phyloP scores from a whole-genome alignment of 768 basidiomycete species.

The Hydnum rufescens region DNA sequence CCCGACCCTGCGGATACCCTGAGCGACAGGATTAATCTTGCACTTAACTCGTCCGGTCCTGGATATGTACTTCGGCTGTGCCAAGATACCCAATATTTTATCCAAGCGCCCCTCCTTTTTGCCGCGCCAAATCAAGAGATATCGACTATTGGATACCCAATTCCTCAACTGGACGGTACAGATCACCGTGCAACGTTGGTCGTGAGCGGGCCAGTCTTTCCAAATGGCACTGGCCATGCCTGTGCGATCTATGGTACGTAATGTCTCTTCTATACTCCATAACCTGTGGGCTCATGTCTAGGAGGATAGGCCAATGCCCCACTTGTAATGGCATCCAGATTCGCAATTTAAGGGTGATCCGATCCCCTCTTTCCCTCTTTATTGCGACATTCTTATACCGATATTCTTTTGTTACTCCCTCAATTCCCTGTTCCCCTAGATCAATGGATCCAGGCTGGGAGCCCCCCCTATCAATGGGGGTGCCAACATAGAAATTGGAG shows the following conservation, averaged over 20 bases:
- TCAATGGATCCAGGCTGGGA: conserved; percentile 48
- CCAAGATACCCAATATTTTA: conserved; percentile 36
- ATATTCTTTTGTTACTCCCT: no score
- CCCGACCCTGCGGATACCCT: conserved; percentile 28
- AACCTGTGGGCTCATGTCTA: not conserved
- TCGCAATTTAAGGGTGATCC: not conserved
- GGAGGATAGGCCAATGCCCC: not conserved
- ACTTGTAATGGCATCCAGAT: not conserved
- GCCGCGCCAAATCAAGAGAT: conserved; percentile 58
- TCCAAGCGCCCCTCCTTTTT: conserved; percentile 48
- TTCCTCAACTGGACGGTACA: conserved; percentile 18
- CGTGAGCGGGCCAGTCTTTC: conserved; percentile 43
- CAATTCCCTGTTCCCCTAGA: conserved; percentile 29
- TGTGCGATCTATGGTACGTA: conserved; percentile 51
- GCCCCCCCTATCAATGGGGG: conserved; percentile 36
- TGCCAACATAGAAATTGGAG: conserved; percentile 75
- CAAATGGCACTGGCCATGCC: conserved; percentile 44
- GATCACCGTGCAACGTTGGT: conserved; percentile 46
- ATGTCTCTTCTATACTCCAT: not conserved
- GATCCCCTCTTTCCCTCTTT: not conserved
- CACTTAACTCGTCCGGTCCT: conserved; percentile 42
- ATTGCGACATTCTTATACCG: not conserved
- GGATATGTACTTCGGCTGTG: conserved; percentile 53
- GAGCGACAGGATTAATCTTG: conserved; percentile 42
- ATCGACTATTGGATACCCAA: conserved; percentile 58